A percentile compares a stretch with the other conserved stretches of the same genome.
These are phyloP conservation scores for Diaporthe batatas DNA, from an alignment of 2,329 filamentous ascomycete species.

Conservation along the genomic window DNA sequence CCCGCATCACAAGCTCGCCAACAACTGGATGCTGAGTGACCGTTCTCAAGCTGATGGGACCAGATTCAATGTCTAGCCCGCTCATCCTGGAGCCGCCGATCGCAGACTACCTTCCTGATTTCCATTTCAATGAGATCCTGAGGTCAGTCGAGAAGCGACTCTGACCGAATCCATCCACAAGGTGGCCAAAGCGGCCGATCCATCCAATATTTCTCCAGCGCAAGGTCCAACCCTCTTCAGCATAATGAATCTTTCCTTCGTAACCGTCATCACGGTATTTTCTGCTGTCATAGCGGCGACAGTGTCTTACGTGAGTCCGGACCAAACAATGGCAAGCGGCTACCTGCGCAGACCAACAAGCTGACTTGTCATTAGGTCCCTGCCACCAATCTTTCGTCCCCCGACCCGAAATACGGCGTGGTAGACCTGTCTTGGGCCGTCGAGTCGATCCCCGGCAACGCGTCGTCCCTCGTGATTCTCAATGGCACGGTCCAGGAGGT, in stretches of 20 bases:
- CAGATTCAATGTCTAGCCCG: too few species aligned
- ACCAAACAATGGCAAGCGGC: too few species aligned
- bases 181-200: not conserved
- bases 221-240: not conserved
- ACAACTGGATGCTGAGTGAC: too few species aligned
- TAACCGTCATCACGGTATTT: not conserved
- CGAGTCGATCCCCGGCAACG: not conserved
- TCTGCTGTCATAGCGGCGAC: not conserved
- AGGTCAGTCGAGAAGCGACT: not conserved
- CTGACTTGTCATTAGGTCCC: not conserved
- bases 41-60: too few species aligned
- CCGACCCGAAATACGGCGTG: not conserved
- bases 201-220: not conserved
- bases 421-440: not conserved
- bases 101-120: too few species aligned
- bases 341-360: not conserved
- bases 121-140: not conserved
- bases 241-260: not conserved
- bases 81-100: too few species aligned
- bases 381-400: not conserved
- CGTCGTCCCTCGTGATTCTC: not conserved
- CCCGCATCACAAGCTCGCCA: too few species aligned
- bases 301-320: not conserved
- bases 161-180: too few species aligned
- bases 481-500: conserved; percentile 13